A percentile compares a stretch with the other conserved stretches of the same genome.
These are phyloP conservation scores for Microthlaspi erraticum DNA, from an alignment of 345 rosid species.

Conservation along the genomic window DNA sequence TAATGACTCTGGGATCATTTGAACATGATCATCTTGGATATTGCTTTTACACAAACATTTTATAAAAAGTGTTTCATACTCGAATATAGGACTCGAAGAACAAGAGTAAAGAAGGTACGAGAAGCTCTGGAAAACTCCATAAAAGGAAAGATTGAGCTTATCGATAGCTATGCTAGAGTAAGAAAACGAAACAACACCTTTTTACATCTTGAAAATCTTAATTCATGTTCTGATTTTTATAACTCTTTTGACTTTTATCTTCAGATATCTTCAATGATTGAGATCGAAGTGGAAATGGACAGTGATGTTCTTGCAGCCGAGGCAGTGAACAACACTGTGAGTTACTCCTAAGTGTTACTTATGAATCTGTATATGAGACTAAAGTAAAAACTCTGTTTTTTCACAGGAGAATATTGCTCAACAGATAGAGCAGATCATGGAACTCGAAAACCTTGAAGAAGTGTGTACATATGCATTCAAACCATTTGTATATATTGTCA, in stretches of 20 bases:
- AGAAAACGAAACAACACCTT: slow-evolving; percentile 17
- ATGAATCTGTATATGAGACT: slow-evolving; percentile 12
- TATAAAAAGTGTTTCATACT: slow-evolving; percentile 29
- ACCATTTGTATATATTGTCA: not conserved
- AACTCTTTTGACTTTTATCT: not conserved
- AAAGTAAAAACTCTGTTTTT: slow-evolving; percentile 9
- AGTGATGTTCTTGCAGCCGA: slow-evolving; percentile 96
- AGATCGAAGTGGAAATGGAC: slow-evolving; percentile 95
- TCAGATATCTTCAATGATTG: slow-evolving; percentile 98
- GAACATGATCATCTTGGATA: slow-evolving; percentile 3
- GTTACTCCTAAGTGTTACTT: slow-evolving; percentile 36
- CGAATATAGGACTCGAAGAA: slow-evolving; percentile 65
- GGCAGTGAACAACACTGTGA: slow-evolving; percentile 73
- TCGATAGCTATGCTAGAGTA: slow-evolving; percentile 93
- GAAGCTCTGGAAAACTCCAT: slow-evolving; percentile 83
- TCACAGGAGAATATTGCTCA: slow-evolving; percentile 78
- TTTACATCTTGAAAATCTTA: not conserved
- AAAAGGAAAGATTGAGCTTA: slow-evolving; percentile 78
- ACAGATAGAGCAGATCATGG: slow-evolving; percentile 90
- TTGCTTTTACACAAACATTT: slow-evolving; percentile 6
- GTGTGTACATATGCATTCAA: slow-evolving; percentile 40
- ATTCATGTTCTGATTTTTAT: slow-evolving; percentile 1
- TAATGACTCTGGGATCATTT: slow-evolving; percentile 42
- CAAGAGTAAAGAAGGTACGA: slow-evolving; percentile 76
- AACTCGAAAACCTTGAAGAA: slow-evolving; percentile 97